Percentiles rank a stretch among this genome's conserved stretches.
Conservation (phyloP, 352 stramenopile genomes). For the Pythium phragmitis region DNA sequence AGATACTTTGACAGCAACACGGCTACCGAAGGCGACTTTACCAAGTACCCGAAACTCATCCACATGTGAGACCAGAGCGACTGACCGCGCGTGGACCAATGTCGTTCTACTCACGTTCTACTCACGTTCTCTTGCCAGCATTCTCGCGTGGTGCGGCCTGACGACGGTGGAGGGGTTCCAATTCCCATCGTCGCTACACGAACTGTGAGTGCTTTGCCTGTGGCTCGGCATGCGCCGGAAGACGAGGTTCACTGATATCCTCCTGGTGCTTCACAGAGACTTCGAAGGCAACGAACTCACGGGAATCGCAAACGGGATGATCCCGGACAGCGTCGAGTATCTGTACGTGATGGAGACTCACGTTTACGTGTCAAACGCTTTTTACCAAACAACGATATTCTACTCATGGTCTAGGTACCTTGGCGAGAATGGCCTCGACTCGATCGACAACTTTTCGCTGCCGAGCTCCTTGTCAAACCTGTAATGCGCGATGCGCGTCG, state of each 20-base stretch:
- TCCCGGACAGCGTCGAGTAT: conserved; percentile 10
- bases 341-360: conserved; percentile 10
- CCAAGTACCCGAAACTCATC: conserved; percentile 14
- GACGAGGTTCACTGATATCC: too few relatives aligned
- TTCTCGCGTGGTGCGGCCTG: conserved; percentile 17
- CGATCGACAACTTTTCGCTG: conserved; percentile 14
- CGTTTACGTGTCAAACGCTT: neutral
- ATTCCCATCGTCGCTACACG: conserved; percentile 11
- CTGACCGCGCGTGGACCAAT: neutral
- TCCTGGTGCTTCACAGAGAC: conserved; percentile 5
- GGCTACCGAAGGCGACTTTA: conserved; percentile 17
- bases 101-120: too few relatives aligned
- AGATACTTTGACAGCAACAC: conserved; percentile 17
- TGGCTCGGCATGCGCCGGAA: too few relatives aligned
- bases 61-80: neutral
- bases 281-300: conserved; percentile 20
- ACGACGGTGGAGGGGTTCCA: conserved; percentile 14
- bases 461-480: neutral
- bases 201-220: conserved; percentile 12
- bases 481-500: neutral
- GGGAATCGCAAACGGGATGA: conserved; percentile 9
- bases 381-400: too few relatives aligned
- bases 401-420: conserved; percentile 2
- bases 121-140: conserved; percentile 1
- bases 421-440: conserved; percentile 3